phyloP scores from a whole-genome alignment of 225 moss, liverwort and hornwort species.

The Lunularia cruciata region DNA sequence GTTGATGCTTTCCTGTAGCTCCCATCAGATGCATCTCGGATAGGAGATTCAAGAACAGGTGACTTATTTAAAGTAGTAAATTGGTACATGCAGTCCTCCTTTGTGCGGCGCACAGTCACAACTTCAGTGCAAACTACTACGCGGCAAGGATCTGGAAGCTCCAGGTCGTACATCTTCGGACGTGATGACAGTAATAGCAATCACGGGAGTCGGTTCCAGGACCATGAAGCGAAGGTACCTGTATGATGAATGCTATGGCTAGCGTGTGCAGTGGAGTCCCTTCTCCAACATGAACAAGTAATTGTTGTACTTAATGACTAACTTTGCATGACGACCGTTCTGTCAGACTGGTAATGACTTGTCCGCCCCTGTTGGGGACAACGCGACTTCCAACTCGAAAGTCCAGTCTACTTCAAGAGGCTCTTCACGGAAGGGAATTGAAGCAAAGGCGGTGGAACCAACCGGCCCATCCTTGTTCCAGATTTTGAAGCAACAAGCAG shows the following conservation, averaged over 20 bases:
- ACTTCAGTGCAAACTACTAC: slow-evolving; percentile 56
- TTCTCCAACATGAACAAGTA: neutral
- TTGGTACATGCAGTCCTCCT: slow-evolving; percentile 70
- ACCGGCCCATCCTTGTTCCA: slow-evolving; percentile 78
- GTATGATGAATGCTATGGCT: no score
- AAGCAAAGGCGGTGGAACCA: slow-evolving; percentile 33
- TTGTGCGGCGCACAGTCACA: slow-evolving; percentile 61
- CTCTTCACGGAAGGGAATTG: neutral
- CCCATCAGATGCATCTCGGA: neutral
- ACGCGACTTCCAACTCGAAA: neutral
- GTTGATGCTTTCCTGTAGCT: no score
- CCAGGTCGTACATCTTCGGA: slow-evolving; percentile 82
- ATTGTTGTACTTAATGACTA: neutral
- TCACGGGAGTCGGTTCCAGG: slow-evolving; percentile 42
- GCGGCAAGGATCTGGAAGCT: slow-evolving; percentile 62
- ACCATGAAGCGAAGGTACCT: slow-evolving; percentile 52
- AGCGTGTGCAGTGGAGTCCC: no score
- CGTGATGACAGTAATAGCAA: slow-evolving; percentile 83
- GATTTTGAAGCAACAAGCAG: slow-evolving; percentile 79
- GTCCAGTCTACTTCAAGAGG: neutral
- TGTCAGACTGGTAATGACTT: slow-evolving; percentile 25
- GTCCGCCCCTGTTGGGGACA: neutral
- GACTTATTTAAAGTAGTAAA: no score
- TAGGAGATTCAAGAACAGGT: no score
- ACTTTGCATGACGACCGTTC: neutral